A percentile compares a stretch with the other conserved stretches of the same genome.
phyloP scores from a whole-genome alignment of 208 protist species.

The Phytomonas sp. region DNA sequence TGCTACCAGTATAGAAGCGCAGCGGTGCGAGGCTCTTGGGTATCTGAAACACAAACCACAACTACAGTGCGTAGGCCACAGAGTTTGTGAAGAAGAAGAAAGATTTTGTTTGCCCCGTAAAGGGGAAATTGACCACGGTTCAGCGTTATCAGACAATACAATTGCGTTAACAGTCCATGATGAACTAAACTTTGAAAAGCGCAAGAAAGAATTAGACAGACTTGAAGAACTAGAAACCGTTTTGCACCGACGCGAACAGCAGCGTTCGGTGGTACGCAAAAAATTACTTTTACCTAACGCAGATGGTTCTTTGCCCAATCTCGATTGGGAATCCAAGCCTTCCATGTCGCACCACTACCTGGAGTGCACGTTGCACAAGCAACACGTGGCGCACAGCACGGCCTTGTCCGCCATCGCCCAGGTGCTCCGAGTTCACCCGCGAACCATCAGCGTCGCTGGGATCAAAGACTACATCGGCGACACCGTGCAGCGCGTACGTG shows the following conservation, averaged over 20 bases:
- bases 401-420: constrained; percentile 55
- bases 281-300: not conserved
- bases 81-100: not conserved
- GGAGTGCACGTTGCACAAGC: constrained; percentile 76
- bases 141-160: not conserved
- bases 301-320: not conserved
- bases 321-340: not conserved
- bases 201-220: not conserved
- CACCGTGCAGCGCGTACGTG: constrained; percentile 69
- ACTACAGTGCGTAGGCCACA: not conserved
- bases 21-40: not conserved
- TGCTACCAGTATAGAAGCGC: constrained; percentile 13
- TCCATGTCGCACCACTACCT: constrained; percentile 30
- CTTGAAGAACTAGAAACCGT: not conserved
- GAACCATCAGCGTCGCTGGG: constrained; percentile 62
- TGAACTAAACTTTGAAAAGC: not conserved
- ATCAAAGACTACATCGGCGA: constrained; percentile 88
- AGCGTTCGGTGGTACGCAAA: not conserved
- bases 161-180: not conserved
- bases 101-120: not conserved
- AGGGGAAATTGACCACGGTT: not conserved
- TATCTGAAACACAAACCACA: not conserved
- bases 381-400: constrained; percentile 65
- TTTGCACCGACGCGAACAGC: not conserved
- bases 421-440: constrained; percentile 69